Evolutionary conservation across 768 basidiomycete genomes (phyloP).

Genomic region (Agaricus sinodeliciosus): DNA sequence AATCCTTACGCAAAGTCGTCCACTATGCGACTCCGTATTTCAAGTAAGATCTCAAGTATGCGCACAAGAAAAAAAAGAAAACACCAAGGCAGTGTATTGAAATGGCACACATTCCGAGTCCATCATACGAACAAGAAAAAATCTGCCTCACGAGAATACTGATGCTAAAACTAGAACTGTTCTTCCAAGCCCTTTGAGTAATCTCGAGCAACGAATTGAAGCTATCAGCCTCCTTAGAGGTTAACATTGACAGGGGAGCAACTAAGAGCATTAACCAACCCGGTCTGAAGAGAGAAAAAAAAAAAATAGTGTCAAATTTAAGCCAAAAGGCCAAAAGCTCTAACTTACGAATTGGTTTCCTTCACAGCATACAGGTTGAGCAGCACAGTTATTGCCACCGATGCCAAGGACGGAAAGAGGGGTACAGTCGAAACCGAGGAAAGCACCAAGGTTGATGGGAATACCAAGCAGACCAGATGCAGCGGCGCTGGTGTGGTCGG

Average conservation of each 20-base stretch:
- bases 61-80: constrained; percentile 3
- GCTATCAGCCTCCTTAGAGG: background rate
- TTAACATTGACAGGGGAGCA: constrained; percentile 4
- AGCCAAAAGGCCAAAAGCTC: background rate
- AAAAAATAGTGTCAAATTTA: background rate
- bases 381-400: constrained; percentile 2
- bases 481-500: background rate
- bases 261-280: constrained; percentile 4
- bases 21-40: too few relatives aligned
- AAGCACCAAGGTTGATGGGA: background rate
- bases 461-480: background rate
- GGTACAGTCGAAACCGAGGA: constrained; percentile 2
- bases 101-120: constrained; percentile 11
- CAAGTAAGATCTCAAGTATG: too few relatives aligned
- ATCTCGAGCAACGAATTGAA: too few relatives aligned
- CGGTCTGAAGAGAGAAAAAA: background rate
- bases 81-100: constrained; percentile 12
- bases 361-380: constrained; percentile 8
- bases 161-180: too few relatives aligned
- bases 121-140: background rate
- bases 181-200: too few relatives aligned
- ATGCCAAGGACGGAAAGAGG: constrained; percentile 8
- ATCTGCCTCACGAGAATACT: background rate
- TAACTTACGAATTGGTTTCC: constrained; percentile 1
- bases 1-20: too few relatives aligned